Conservation (phyloP, 306 rosid genomes). For the Prosopis cineraria region DNA sequence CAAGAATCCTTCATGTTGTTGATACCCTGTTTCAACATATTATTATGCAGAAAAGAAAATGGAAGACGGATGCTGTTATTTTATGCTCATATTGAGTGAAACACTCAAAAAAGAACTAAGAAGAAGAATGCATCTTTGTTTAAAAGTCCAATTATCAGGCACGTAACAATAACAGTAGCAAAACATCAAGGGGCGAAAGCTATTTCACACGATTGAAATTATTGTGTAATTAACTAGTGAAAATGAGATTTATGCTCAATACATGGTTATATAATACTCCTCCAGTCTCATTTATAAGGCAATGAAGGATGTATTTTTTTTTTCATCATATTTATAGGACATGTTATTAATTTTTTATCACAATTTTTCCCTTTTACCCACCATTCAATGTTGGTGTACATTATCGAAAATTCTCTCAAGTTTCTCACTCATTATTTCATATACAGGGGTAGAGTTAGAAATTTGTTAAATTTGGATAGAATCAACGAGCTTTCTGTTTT, state of each 20-base stretch:
- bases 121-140: neutral
- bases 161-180: neutral
- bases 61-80: conserved; percentile 3
- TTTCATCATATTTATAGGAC: too few species aligned
- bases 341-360: too few species aligned
- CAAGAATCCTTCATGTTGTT: conserved; percentile 53
- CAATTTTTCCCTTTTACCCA: too few species aligned
- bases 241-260: neutral
- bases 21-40: conserved; percentile 34
- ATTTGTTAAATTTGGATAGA: too few species aligned
- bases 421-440: too few species aligned
- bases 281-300: too few species aligned
- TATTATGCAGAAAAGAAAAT: neutral
- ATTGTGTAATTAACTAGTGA: conserved; percentile 6
- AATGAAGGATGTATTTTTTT: too few species aligned
- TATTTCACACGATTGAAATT: conserved; percentile 4
- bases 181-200: conserved; percentile 23
- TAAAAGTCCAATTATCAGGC: neutral
- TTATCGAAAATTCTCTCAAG: too few species aligned
- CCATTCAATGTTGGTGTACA: too few species aligned
- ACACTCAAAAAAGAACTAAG: neutral
- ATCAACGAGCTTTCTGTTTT: too few species aligned
- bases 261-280: neutral
- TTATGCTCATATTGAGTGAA: neutral
- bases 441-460: too few species aligned